Percentiles rank a stretch among this genome's conserved stretches.
phyloP scores from a whole-genome alignment of 2,329 filamentous ascomycete species.

The Cordyceps cateniannulata region DNA sequence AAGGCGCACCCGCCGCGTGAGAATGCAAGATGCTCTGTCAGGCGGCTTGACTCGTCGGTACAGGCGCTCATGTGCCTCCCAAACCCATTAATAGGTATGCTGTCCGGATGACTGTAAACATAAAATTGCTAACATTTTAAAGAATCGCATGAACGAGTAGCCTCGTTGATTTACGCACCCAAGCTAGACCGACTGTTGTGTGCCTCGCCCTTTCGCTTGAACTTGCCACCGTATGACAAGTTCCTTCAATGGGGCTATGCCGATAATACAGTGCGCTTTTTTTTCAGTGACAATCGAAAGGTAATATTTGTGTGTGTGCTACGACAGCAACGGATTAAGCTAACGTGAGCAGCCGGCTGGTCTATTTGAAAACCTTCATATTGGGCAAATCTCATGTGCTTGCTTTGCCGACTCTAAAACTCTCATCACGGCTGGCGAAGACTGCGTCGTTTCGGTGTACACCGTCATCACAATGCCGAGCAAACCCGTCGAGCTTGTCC shows the following conservation, averaged over 20 bases:
- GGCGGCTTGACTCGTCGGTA: slow-evolving; percentile 70
- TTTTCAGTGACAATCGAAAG: slow-evolving; percentile 74
- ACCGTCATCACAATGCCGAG: slow-evolving; percentile 55
- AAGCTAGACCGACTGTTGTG: slow-evolving; percentile 80
- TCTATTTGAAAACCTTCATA: slow-evolving; percentile 88
- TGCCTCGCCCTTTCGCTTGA: slow-evolving; percentile 75
- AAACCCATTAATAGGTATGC: slow-evolving; percentile 65
- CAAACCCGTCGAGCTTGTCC: slow-evolving; percentile 72
- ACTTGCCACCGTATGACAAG: slow-evolving; percentile 86
- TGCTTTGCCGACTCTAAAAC: slow-evolving; percentile 86
- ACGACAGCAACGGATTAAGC: slow-evolving; percentile 14
- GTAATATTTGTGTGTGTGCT: slow-evolving; percentile 30
- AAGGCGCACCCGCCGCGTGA: slow-evolving; percentile 75
- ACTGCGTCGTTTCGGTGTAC: slow-evolving; percentile 87
- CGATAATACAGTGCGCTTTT: slow-evolving; percentile 89
- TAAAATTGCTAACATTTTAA: neutral
- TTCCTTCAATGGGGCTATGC: slow-evolving; percentile 95
- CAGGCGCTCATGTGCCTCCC: slow-evolving; percentile 72
- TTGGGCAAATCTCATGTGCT: slow-evolving; percentile 78
- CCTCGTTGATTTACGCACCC: slow-evolving; percentile 68
- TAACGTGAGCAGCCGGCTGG: slow-evolving; percentile 55
- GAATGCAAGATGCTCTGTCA: slow-evolving; percentile 54
- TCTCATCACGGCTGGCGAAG: slow-evolving; percentile 83
- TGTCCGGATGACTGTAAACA: neutral
- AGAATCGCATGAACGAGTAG: slow-evolving; percentile 71